A percentile compares a stretch with the other conserved stretches of the same genome.
These are phyloP conservation scores for Acacia pycnantha DNA, from an alignment of 331 rosid species.

Conservation along the genomic window DNA sequence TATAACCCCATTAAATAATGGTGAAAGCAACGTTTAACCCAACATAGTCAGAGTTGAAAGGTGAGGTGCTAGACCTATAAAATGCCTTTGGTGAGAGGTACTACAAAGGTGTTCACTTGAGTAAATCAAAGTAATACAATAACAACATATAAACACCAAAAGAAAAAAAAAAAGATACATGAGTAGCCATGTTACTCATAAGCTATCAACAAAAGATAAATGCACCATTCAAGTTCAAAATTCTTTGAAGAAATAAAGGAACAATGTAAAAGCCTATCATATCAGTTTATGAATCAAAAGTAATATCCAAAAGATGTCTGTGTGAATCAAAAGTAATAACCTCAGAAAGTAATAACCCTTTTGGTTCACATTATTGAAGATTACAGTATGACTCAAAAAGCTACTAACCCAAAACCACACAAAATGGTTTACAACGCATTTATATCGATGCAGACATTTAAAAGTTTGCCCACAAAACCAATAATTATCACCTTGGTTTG, in stretches of 20 bases:
- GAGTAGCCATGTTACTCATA: background rate
- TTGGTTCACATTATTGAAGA: background rate
- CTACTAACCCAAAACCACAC: background rate
- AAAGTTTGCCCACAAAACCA: background rate
- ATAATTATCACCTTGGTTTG: background rate
- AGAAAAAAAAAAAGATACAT: background rate
- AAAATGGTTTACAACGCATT: background rate
- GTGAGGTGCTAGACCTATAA: background rate
- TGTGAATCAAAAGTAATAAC: background rate
- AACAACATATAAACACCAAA: background rate
- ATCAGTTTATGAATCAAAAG: background rate
- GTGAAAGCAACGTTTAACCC: slow-evolving; percentile 12
- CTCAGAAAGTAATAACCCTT: background rate
- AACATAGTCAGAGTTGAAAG: background rate
- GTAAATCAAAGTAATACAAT: background rate
- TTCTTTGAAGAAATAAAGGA: background rate
- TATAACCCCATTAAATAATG: slow-evolving; percentile 11
- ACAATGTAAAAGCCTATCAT: background rate
- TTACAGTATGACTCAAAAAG: background rate
- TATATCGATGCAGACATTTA: background rate
- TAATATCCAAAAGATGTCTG: background rate
- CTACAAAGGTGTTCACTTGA: background rate
- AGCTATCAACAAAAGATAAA: background rate
- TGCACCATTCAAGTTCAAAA: background rate
- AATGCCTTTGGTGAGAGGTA: background rate